Evolutionary conservation across 2,329 filamentous ascomycete genomes (phyloP), one percentile per base, ranked within the genome.

Genomic region (Eurotiales sp.): DNA sequence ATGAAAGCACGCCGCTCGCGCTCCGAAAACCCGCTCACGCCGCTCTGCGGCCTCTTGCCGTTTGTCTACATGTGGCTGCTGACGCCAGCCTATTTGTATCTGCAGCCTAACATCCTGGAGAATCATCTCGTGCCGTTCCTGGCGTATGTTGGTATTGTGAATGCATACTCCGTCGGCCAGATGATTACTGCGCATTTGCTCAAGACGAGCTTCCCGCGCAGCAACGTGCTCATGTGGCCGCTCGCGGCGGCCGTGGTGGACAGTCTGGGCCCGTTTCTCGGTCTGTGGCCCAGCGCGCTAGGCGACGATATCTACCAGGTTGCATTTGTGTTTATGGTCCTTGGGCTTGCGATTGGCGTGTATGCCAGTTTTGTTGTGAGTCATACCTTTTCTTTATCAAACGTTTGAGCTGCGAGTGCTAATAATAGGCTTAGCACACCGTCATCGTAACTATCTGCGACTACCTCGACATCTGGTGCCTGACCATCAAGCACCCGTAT

Each of bases 381-480:
- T 60, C 15, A 21, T 14, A 1, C 19, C 22, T 21, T 21, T 29
- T 46, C 11, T 14, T 30, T 12, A 32, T 8, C 4, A 19, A 25
- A 29, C 17, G 47, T 4, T 46, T 17, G 8, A 11, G 29, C n/a
- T n/a, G n/a, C 21, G n/a, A 21, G 25, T 21, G n/a, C n/a, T 11
- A 25, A 11, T 46, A 14, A 43, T 15, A 21, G 11, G 25, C 21
- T 17, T 51, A 78, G 76, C 71, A 95, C 27, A 93, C 97, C 67
- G 91, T 97, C 51, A 96, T 99, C 59, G 90, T 93, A 54, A 95
- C 90, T 25, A 97, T 99, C 61, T 99, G 93, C 73, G 93, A 99
- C 69, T 96, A 95, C 68, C 79, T 97, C 55, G 93, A 99, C 67
- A 99, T 99, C 59, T 97, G 90, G 90, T 99, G 93, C 67, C 77